Evolutionary conservation across 768 basidiomycete species (phyloP).

Genomic region (Termitomyces titanicus): DNA sequence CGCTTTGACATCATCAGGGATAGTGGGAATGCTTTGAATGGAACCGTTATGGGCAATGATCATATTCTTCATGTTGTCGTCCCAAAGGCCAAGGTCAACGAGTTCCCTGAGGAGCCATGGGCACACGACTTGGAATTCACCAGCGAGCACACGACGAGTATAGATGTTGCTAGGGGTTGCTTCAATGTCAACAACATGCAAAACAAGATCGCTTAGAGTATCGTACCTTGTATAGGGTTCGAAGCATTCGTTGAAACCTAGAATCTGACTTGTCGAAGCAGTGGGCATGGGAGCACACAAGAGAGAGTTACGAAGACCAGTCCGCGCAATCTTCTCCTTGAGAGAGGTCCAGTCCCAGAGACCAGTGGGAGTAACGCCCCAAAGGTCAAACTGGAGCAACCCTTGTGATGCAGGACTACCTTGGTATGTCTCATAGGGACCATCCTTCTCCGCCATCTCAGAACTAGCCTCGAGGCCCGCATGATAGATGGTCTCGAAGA

Average conservation of each 20-base stretch:
- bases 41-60: constrained; percentile 96
- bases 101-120: constrained; percentile 99
- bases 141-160: constrained; percentile 97
- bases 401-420: constrained; percentile 91
- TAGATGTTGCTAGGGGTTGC: constrained; percentile 84
- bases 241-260: constrained; percentile 98
- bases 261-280: constrained; percentile 96
- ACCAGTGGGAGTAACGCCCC: constrained; percentile 85
- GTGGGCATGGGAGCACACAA: constrained; percentile 98
- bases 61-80: constrained; percentile 99
- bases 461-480: constrained; percentile 87
- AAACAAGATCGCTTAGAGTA: neutral
- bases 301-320: constrained; percentile 87
- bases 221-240: constrained; percentile 93
- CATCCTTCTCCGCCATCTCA: constrained; percentile 77
- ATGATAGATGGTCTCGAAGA: constrained; percentile 99
- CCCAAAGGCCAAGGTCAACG: constrained; percentile 92
- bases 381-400: constrained; percentile 90
- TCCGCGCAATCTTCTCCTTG: constrained; percentile 79
- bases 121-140: constrained; percentile 99
- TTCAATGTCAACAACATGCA: constrained; percentile 6
- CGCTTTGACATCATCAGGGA: constrained; percentile 89
- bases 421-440: constrained; percentile 84
- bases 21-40: constrained; percentile 80
- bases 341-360: constrained; percentile 93